phyloP scores from a whole-genome alignment of 2,329 filamentous ascomycete species.

The Pseudogymnoascus sp. region DNA sequence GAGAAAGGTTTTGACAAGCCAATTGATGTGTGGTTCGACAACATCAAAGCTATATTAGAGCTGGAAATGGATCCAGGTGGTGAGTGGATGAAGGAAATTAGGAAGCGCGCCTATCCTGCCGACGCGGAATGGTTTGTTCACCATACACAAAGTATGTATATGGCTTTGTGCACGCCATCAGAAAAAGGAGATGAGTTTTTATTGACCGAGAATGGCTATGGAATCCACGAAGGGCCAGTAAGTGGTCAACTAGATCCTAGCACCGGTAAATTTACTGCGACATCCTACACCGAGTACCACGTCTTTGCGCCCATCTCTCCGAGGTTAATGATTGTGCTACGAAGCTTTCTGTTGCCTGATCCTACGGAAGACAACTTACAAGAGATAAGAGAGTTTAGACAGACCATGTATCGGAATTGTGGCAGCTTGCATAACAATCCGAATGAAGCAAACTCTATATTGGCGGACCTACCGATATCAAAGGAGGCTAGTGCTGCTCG shows the following conservation, averaged over 20 bases:
- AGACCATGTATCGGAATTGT: neutral
- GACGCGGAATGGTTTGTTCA: constrained; percentile 28
- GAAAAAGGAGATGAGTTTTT: constrained; percentile 27
- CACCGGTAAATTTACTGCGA: neutral
- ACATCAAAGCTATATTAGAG: constrained; percentile 28
- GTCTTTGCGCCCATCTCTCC: constrained; percentile 19
- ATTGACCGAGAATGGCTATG: constrained; percentile 29
- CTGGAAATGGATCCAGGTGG: constrained; percentile 24
- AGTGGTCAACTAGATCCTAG: neutral
- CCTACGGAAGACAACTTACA: constrained; percentile 16
- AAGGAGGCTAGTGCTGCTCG: constrained; percentile 16
- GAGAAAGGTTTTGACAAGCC: constrained; percentile 25
- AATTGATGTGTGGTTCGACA: constrained; percentile 31
- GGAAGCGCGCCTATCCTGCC: constrained; percentile 22
- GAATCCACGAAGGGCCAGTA: constrained; percentile 26
- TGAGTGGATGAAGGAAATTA: constrained; percentile 25
- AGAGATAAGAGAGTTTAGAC: neutral
- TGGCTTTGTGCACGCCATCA: constrained; percentile 27
- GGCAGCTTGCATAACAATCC: constrained; percentile 12
- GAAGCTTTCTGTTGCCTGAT: constrained; percentile 19
- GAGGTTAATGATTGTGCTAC: constrained; percentile 22
- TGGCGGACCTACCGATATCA: constrained; percentile 25
- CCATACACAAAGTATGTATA: constrained; percentile 24
- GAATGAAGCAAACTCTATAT: constrained; percentile 17
- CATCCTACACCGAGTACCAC: constrained; percentile 17